Conservation (phyloP, 1,284 basidiomycete species). For the Lignosus rhinocerotis region DNA sequence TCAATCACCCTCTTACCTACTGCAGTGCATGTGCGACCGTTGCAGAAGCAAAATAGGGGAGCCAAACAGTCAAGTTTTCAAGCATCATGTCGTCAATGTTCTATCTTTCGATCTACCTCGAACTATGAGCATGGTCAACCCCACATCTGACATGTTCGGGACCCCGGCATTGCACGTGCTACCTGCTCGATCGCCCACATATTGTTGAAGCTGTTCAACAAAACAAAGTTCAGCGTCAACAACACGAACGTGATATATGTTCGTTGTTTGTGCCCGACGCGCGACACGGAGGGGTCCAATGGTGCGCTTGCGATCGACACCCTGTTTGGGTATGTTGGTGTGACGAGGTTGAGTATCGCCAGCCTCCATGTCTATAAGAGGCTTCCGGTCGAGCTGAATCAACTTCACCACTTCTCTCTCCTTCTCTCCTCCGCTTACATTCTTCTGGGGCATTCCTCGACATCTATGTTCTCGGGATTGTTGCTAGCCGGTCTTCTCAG, state of each 20-base stretch:
- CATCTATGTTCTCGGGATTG: no score
- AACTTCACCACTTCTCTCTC: neutral
- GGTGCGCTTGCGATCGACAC: neutral
- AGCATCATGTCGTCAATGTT: no score
- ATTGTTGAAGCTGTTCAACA: neutral
- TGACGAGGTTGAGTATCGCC: neutral
- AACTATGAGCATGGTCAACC: no score
- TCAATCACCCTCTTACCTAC: no score
- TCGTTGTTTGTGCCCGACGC: neutral
- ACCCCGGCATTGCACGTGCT: no score
- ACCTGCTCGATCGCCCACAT: no score
- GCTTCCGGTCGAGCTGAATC: neutral
- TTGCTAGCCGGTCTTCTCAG: no score
- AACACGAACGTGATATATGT: neutral
- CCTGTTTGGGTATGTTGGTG: neutral
- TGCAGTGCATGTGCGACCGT: no score
- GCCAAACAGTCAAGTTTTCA: no score
- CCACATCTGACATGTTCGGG: no score
- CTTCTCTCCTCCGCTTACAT: neutral
- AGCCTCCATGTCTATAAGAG: neutral
- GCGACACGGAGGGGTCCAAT: neutral
- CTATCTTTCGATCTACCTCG: no score
- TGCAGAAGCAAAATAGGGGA: no score
- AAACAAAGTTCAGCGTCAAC: neutral
- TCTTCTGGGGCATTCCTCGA: neutral